phyloP scores from a whole-genome alignment of 1,284 basidiomycete genomes.

The Tremellales sp. region DNA sequence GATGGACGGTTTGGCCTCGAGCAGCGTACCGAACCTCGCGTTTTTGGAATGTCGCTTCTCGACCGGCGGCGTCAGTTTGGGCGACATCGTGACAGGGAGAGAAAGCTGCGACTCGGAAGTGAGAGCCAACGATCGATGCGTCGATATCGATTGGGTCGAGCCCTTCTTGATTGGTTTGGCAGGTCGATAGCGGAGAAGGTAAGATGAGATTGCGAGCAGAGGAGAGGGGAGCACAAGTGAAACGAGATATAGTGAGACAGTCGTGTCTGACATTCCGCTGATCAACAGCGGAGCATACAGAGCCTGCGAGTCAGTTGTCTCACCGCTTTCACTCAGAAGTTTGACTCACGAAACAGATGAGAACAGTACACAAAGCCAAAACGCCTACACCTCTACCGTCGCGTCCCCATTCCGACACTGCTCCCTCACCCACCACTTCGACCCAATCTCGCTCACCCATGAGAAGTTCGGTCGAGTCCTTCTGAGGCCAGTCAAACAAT shows the following conservation, averaged over 20 bases:
- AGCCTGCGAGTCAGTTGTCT: constrained; percentile 14
- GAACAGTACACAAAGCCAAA: constrained; percentile 12
- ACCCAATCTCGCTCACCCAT: constrained; percentile 30
- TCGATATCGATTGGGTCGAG: constrained; percentile 16
- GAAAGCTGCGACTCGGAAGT: constrained; percentile 26
- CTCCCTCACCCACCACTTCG: constrained; percentile 15
- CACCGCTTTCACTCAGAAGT: background rate
- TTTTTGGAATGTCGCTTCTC: background rate
- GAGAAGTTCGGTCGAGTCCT: constrained; percentile 31
- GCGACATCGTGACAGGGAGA: constrained; percentile 27
- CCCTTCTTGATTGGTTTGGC: constrained; percentile 9
- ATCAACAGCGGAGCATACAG: constrained; percentile 22
- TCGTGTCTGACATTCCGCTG: constrained; percentile 8
- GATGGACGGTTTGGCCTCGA: constrained; percentile 30
- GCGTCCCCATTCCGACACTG: constrained; percentile 14
- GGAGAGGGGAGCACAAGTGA: constrained; percentile 27
- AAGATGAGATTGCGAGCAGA: constrained; percentile 20
- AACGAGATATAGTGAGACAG: constrained; percentile 19
- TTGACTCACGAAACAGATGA: constrained; percentile 28
- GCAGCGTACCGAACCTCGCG: constrained; percentile 14
- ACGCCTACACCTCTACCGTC: constrained; percentile 22
- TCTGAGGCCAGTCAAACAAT: constrained; percentile 17
- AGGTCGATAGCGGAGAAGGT: constrained; percentile 24
- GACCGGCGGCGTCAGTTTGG: constrained; percentile 26
- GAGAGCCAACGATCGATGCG: constrained; percentile 28